Percentiles rank a stretch among this genome's conserved stretches.
Evolutionary conservation across 1,284 basidiomycete genomes (phyloP).

Genomic region (Schizophyllum amplum): DNA sequence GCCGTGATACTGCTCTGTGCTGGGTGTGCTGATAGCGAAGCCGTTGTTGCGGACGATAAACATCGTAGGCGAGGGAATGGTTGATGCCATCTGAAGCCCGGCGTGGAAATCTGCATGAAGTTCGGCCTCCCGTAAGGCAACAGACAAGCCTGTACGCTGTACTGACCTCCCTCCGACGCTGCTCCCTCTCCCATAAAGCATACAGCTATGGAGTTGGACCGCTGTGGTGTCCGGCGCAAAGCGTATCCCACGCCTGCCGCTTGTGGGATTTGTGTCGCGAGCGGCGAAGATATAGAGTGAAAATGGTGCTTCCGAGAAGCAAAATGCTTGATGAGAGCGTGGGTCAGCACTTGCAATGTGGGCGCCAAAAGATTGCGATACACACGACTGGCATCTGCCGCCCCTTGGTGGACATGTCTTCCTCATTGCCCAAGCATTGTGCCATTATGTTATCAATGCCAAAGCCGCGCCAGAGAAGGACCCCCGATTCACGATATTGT

Average conservation of each 20-base stretch:
- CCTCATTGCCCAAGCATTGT: conserved; percentile 82
- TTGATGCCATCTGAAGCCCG: conserved; percentile 70
- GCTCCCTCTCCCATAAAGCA: conserved; percentile 88
- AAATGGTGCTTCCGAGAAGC: conserved; percentile 81
- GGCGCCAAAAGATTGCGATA: conserved; percentile 2
- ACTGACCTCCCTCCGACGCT: conserved; percentile 60
- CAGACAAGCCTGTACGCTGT: too few relatives aligned
- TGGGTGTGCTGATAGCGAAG: conserved; percentile 92
- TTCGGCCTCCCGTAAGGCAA: neutral
- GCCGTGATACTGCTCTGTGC: conserved; percentile 83
- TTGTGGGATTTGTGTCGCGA: conserved; percentile 95
- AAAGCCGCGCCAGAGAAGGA: conserved; percentile 84
- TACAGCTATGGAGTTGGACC: conserved; percentile 72
- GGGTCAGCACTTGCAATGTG: neutral
- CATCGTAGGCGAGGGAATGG: conserved; percentile 63
- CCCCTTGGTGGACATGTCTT: conserved; percentile 80
- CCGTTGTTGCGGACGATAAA: conserved; percentile 83
- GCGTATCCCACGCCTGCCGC: conserved; percentile 92
- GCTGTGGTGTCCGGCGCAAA: conserved; percentile 69
- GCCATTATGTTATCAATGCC: conserved; percentile 69
- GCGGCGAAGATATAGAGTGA: conserved; percentile 88
- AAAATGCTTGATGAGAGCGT: conserved; percentile 56
- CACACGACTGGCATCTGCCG: conserved; percentile 82
- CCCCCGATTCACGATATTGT: conserved; percentile 89
- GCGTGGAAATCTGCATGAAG: conserved; percentile 57